Base-by-base conservation (phyloP, 2,329 filamentous ascomycete species). In the Claviceps spartinae region DNA sequence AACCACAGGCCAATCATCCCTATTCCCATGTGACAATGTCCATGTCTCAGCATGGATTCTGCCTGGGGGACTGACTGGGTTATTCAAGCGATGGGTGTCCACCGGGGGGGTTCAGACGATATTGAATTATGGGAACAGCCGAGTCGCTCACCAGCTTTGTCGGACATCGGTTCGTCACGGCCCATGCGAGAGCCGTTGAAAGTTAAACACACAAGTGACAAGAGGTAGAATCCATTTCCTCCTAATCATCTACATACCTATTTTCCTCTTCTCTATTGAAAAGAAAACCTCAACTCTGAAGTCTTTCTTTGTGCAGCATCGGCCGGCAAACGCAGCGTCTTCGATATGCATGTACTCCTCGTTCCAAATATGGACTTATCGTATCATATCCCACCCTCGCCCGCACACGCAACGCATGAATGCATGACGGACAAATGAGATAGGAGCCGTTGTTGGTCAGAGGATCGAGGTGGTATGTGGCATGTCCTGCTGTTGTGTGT, bases 301-400 rank as follows among this genome's bases (percentile, higher is more conserved):
- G 40, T 22, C 20, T 22, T 24, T 24, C 11, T 43, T 16, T 14
- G 11, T 43, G 20, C 41, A 24, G 41, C 11, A 18, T 14, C 20
- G 14, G 41, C 41, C 41, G 13, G 20, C 41, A 45, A 20, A 45
- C 9, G 14, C 43, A 45, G 43, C 24, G 43, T n/a, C 18, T 26
- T 46, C 44, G 18, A 13, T 8, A 46, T 46, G 44, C 44, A 46
- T 46, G 44, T 46, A 34, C 44, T 34, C 16, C 14, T 46, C 38
- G 37, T 47, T 52, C 26, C 42, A 41, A 24, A 13, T 18, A 42
- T 47, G 51, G 47, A 24, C 51, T 48, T 9, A 37, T 50, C 47
- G 47, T 53, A 47, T 47, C 44, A 44, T 36, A 47, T 6, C 43
- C 43, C 52, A 43, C 52, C 48, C 48, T 30, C 16, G 52, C 34